phyloP scores from a whole-genome alignment of 2,329 filamentous ascomycete species.

The Beauveria pseudobassiana region DNA sequence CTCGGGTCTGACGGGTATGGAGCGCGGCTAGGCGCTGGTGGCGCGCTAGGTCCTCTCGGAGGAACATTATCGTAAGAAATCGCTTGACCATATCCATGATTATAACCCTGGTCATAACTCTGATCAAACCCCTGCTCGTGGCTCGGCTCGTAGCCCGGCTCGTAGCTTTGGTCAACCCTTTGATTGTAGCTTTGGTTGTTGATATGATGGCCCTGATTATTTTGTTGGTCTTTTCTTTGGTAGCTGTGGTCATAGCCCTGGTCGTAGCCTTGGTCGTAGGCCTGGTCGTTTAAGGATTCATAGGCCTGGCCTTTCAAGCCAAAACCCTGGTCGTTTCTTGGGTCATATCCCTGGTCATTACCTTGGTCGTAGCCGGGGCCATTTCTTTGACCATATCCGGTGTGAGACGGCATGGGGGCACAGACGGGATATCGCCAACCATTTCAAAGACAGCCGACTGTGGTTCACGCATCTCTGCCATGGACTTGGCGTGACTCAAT shows the following conservation, averaged over 20 bases:
- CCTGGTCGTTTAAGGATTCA: conserved; percentile 20
- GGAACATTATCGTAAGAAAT: conserved; percentile 21
- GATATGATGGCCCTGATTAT: conserved; percentile 12
- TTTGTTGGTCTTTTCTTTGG: conserved; percentile 16
- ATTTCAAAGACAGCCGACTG: conserved; percentile 69
- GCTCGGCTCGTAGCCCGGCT: conserved; percentile 5
- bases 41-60: conserved; percentile 25
- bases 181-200: conserved; percentile 18
- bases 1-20: conserved; percentile 18
- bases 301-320: neutral
- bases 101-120: conserved; percentile 14
- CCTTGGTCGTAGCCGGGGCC: neutral
- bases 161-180: conserved; percentile 20
- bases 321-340: conserved; percentile 11
- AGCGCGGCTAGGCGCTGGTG: conserved; percentile 19
- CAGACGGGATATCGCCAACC: conserved; percentile 51
- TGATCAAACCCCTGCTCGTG: conserved; percentile 18
- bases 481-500: conserved; percentile 56
- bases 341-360: conserved; percentile 17
- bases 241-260: conserved; percentile 11
- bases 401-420: conserved; percentile 39
- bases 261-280: conserved; percentile 14
- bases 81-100: conserved; percentile 19
- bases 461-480: conserved; percentile 56
- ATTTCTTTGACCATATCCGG: conserved; percentile 21